Evolutionary conservation across 768 basidiomycete species (phyloP).

Genomic region (Suillus paluster): DNA sequence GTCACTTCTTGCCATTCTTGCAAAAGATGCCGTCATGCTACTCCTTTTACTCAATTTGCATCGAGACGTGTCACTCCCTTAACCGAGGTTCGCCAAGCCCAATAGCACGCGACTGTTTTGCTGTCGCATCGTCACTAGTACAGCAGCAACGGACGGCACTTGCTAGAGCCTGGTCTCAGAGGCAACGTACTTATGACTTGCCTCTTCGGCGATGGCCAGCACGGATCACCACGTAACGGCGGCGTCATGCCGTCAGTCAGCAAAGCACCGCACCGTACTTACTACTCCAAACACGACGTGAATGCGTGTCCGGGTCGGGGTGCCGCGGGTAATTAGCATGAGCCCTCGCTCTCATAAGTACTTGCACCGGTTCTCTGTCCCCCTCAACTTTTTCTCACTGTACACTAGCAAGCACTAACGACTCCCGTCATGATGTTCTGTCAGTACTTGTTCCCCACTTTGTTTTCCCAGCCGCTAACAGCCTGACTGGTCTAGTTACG

Average conservation of each 20-base stretch:
- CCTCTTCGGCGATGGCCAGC: not conserved
- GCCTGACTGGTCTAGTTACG: conserved; percentile 25
- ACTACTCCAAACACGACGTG: conserved; percentile 31
- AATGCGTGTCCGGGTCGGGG: conserved; percentile 32
- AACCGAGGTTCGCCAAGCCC: conserved; percentile 1
- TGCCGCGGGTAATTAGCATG: conserved; percentile 19
- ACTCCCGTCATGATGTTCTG: conserved; percentile 31
- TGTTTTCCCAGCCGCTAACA: not conserved
- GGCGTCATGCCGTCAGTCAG: conserved; percentile 1
- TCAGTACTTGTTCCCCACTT: conserved; percentile 20
- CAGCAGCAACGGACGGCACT: not conserved
- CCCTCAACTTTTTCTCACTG: conserved; percentile 8
- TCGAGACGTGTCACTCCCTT: not conserved
- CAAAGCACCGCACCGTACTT: conserved; percentile 1
- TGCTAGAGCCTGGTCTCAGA: not conserved
- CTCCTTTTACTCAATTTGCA: not conserved
- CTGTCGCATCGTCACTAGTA: conserved; percentile 1
- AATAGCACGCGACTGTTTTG: not conserved
- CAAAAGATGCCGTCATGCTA: not conserved
- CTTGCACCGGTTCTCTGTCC: conserved; percentile 19
- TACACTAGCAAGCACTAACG: conserved; percentile 17
- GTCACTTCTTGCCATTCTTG: not conserved
- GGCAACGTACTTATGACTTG: too few species aligned
- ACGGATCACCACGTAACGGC: not conserved
- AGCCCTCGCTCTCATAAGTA: conserved; percentile 32